A percentile compares a stretch with the other conserved stretches of the same genome.
Conservation (phyloP, 768 basidiomycete species). For the Termitomyces sp. region DNA sequence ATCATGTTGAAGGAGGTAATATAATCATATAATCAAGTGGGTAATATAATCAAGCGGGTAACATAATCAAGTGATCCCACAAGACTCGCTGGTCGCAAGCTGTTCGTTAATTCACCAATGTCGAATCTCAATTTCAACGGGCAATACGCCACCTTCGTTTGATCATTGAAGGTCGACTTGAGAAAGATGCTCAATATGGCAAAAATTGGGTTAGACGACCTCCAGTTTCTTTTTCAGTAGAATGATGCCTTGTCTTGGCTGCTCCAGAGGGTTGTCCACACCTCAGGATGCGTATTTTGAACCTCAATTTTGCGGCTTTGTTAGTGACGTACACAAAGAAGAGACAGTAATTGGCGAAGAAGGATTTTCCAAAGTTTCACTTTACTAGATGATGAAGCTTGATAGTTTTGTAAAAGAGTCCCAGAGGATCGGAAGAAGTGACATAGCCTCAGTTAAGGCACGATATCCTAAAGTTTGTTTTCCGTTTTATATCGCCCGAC, state of each 20-base stretch:
- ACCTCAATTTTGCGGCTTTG: conserved; percentile 22
- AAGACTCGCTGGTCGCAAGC: conserved; percentile 18
- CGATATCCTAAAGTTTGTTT: background rate
- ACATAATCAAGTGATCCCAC: background rate
- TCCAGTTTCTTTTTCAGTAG: no score
- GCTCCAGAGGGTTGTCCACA: conserved; percentile 12
- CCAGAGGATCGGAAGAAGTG: conserved; percentile 25
- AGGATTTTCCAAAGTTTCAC: conserved; percentile 6
- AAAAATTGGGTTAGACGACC: background rate
- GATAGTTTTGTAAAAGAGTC: conserved; percentile 40
- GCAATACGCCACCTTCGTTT: background rate
- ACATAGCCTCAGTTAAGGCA: background rate
- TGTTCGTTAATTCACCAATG: conserved; percentile 15
- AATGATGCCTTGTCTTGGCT: no score
- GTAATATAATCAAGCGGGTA: background rate
- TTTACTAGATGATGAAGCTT: conserved; percentile 28
- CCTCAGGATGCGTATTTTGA: conserved; percentile 17
- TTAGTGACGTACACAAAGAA: no score
- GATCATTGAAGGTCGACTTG: background rate
- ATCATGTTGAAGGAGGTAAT: background rate
- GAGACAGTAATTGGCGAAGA: background rate
- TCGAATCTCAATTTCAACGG: conserved; percentile 16
- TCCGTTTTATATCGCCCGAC: background rate
- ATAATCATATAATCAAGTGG: no score
- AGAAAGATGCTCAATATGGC: background rate